These are phyloP conservation scores for Immersiporthe knoxdaviesiana DNA, from an alignment of 2,329 filamentous ascomycete species.

Conservation along the genomic window DNA sequence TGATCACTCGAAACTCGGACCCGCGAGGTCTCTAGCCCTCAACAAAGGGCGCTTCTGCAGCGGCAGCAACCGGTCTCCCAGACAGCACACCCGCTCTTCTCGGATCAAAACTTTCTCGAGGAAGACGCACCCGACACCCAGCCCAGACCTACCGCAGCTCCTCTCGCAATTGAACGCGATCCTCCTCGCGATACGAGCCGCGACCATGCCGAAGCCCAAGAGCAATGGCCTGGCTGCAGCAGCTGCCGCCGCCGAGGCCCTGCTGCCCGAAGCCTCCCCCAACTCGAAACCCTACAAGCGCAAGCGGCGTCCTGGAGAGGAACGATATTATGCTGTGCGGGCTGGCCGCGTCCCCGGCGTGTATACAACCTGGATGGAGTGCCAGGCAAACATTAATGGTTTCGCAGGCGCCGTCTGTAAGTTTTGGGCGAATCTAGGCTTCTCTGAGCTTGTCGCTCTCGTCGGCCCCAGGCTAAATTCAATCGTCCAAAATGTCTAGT, in stretches of 20 bases:
- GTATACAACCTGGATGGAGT: conserved; percentile 65
- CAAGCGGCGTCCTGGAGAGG: conserved; percentile 47
- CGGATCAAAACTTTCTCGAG: conserved; percentile 17
- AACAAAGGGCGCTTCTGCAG: conserved; percentile 1
- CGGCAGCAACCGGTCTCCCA: not conserved
- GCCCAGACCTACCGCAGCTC: conserved; percentile 8
- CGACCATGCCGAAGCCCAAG: conserved; percentile 22
- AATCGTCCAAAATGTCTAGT: conserved; percentile 51
- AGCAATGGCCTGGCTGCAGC: conserved; percentile 12
- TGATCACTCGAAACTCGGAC: not conserved
- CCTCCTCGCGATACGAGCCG: conserved; percentile 19
- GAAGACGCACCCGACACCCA: conserved; percentile 9
- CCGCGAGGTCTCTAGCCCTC: not conserved
- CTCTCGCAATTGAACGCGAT: conserved; percentile 9
- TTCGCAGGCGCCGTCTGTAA: conserved; percentile 69
- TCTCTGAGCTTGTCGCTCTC: not conserved
- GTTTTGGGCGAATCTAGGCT: conserved; percentile 45
- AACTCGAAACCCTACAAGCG: conserved; percentile 42
- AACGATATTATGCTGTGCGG: conserved; percentile 67
- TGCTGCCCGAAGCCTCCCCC: conserved; percentile 11
- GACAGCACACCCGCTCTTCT: not conserved
- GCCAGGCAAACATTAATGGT: conserved; percentile 62
- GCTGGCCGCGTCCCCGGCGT: conserved; percentile 61
- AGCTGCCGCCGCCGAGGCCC: not conserved
- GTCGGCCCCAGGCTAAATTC: not conserved